Evolutionary conservation across 2,329 filamentous ascomycete genomes (phyloP).

Genomic region (Lojkania enalia): DNA sequence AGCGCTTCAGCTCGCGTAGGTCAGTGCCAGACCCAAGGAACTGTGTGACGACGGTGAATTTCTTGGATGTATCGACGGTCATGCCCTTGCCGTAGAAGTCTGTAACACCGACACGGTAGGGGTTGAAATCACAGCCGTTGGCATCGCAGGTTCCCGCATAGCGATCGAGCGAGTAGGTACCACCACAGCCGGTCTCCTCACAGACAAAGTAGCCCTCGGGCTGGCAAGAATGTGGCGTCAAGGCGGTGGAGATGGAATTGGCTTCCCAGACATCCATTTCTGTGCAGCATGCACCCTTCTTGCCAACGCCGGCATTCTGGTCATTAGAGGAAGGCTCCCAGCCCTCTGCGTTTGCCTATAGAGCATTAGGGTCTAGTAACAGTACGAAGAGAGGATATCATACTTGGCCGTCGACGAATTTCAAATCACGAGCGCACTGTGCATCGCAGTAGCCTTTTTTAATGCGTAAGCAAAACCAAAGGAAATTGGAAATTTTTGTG

Average conservation of each 20-base stretch:
- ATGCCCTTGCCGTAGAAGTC: constrained; percentile 64
- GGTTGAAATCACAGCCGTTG: constrained; percentile 65
- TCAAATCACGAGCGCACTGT: constrained; percentile 43
- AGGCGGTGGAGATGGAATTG: constrained; percentile 64
- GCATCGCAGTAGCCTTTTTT: constrained; percentile 19
- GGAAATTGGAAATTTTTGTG: not conserved
- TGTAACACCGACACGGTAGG: constrained; percentile 65
- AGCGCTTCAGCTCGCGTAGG: constrained; percentile 51
- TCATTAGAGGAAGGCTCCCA: constrained; percentile 57
- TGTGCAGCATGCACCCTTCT: constrained; percentile 62
- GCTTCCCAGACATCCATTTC: constrained; percentile 72
- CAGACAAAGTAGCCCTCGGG: constrained; percentile 57
- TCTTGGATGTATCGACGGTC: constrained; percentile 47
- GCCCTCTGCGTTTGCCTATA: constrained; percentile 56
- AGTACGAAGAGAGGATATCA: not conserved
- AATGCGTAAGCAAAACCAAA: not conserved
- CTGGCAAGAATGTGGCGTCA: constrained; percentile 66
- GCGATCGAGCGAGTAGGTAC: constrained; percentile 57
- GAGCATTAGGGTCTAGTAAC: not conserved
- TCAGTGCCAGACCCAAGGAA: constrained; percentile 48
- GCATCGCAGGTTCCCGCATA: constrained; percentile 68
- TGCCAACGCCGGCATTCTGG: constrained; percentile 51
- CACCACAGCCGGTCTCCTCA: constrained; percentile 48
- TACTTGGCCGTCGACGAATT: constrained; percentile 50
- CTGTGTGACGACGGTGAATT: constrained; percentile 55